Base-by-base conservation (phyloP, 139 green algal species). In the Auxenochlorella pyrenoidosa region DNA sequence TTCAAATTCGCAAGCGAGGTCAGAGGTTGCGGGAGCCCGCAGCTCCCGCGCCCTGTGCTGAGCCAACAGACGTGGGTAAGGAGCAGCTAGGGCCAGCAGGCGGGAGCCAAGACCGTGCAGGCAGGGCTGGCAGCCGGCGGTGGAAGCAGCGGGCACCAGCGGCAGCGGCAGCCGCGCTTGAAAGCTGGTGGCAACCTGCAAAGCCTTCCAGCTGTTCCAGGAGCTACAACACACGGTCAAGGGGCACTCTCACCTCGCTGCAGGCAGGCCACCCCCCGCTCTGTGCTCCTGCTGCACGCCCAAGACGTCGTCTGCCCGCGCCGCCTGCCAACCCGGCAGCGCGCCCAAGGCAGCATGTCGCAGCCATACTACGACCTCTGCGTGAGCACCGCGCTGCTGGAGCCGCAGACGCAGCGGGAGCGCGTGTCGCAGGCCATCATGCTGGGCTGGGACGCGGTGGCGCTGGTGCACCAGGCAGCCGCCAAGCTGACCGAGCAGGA, bases 371-470 rank as follows among this genome's bases (percentile, higher is more conserved):
- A 87, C 34, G 90, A 93, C 71, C 65, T 93, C 34, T 26, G 28
- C 15, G 58, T 88, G 18, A 32, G 16, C 34, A 58, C 82, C n/a
- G 73, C 75, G 32, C 84, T 86, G 43, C 51, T 88, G n/a, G 89
- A 92, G 32, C 76, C 93, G 75, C 40, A 84, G 18, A 76, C 90
- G 34, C 86, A 91, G 34, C 83, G 88, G 2, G 92, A 94, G 26
- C 80, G 90, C 1, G 59, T 92, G 18, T 77, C 85, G 0, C 85
- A 86, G 18, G 83, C 90, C 0, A 41, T 91, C 2, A 58, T 44
- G 18, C 81, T 93, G 38, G 92, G 92, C 1, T 94, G 87, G 66
- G 86, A 89, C 71, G 83, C 38, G 12, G 75, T 93, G 16, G 90
- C 84, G 0, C 51, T 83, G 3, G 72, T 77, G 18, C 86, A 94